phyloP scores from a whole-genome alignment of 176 grass and related monocot genomes.

The sorghum (Sorghum bicolor) region DNA sequence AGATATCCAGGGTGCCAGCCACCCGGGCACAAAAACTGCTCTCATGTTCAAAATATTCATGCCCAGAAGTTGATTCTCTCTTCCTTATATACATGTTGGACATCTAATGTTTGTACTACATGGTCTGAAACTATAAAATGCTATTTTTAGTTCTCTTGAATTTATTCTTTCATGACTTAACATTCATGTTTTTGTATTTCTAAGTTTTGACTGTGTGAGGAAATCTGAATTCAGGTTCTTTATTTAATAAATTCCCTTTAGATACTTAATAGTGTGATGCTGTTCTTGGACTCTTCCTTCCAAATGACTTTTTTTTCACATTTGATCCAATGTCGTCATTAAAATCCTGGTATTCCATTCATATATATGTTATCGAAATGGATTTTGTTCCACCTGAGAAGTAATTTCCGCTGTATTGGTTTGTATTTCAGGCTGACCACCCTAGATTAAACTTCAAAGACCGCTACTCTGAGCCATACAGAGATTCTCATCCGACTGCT shows the following conservation, averaged over 20 bases:
- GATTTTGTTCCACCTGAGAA: background rate
- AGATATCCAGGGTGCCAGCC: no score
- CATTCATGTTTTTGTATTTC: background rate
- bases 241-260: background rate
- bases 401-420: background rate
- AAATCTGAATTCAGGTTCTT: background rate
- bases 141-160: background rate
- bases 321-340: background rate
- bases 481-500: slow-evolving; percentile 61
- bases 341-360: background rate
- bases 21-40: no score
- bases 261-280: background rate
- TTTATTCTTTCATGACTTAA: background rate
- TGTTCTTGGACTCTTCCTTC: slow-evolving; percentile 2
- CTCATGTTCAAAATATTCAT: no score
- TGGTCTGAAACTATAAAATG: background rate
- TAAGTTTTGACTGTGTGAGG: background rate
- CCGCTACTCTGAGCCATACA: slow-evolving; percentile 67
- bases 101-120: background rate
- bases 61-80: background rate
- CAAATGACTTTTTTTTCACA: background rate
- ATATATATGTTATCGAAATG: background rate
- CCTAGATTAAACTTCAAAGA: slow-evolving; percentile 67
- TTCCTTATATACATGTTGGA: background rate
- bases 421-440: slow-evolving; percentile 45